These are phyloP conservation scores for Xylariaceae sp. DNA, from an alignment of 2,329 filamentous ascomycete genomes.

Conservation along the genomic window DNA sequence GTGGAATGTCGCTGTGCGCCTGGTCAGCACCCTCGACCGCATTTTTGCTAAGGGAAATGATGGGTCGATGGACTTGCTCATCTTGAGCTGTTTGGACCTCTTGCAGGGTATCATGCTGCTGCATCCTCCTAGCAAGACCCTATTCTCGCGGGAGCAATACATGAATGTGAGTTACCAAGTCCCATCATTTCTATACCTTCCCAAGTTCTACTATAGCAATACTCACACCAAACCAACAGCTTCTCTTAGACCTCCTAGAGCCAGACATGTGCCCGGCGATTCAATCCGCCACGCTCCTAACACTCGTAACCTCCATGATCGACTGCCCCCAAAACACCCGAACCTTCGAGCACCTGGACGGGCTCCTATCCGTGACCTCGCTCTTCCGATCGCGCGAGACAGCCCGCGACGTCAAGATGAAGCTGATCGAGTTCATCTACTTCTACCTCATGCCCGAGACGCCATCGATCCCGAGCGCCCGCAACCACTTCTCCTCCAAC, in stretches of 20 bases:
- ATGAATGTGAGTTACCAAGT: slow-evolving; percentile 68
- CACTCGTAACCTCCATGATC: slow-evolving; percentile 83
- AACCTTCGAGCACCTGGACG: slow-evolving; percentile 87
- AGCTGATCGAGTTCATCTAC: slow-evolving; percentile 95
- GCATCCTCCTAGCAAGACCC: slow-evolving; percentile 80
- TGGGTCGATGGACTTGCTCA: slow-evolving; percentile 81
- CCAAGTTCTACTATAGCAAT: slow-evolving; percentile 5
- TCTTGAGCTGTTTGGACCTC: slow-evolving; percentile 81
- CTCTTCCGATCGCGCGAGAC: slow-evolving; percentile 89
- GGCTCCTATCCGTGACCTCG: slow-evolving; percentile 84
- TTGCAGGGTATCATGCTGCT: slow-evolving; percentile 85
- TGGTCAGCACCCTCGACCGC: slow-evolving; percentile 81
- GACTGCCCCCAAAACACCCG: slow-evolving; percentile 84
- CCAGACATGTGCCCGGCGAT: slow-evolving; percentile 88
- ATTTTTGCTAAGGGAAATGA: slow-evolving; percentile 78
- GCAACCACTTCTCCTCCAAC: slow-evolving; percentile 40
- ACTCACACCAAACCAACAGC: slow-evolving; percentile 9
- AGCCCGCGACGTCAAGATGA: slow-evolving; percentile 83
- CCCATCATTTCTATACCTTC: background rate
- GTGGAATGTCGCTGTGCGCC: slow-evolving; percentile 88
- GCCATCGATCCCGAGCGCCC: slow-evolving; percentile 51
- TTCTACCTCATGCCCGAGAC: slow-evolving; percentile 97
- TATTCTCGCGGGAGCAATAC: slow-evolving; percentile 85
- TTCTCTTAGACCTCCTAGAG: slow-evolving; percentile 88
- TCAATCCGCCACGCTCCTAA: slow-evolving; percentile 83